Evolutionary conservation across 805 yeast genomes (phyloP).

Genomic region (Cyberlindnera xishuangbannaensis): DNA sequence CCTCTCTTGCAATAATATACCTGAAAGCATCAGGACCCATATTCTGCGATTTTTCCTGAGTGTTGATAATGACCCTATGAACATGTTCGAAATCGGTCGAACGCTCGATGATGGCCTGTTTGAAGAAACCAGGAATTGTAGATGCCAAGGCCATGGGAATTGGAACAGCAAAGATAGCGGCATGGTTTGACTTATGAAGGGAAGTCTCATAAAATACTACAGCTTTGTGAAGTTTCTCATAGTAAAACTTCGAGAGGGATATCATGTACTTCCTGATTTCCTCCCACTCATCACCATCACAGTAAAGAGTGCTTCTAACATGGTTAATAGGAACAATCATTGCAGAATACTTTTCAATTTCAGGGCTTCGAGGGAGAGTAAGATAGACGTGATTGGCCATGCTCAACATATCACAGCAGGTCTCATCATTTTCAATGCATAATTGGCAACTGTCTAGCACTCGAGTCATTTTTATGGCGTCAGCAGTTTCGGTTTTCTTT

Average conservation of each 20-base stretch:
- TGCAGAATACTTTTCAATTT: constrained; percentile 28
- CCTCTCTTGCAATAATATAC: constrained; percentile 37
- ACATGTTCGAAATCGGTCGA: constrained; percentile 36
- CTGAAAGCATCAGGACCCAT: constrained; percentile 26
- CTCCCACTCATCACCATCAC: constrained; percentile 38
- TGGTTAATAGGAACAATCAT: constrained; percentile 40
- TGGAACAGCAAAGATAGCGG: constrained; percentile 39
- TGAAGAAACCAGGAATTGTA: constrained; percentile 36
- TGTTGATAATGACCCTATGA: constrained; percentile 33
- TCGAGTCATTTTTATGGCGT: constrained; percentile 25
- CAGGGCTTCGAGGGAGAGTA: constrained; percentile 35
- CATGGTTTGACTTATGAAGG: constrained; percentile 29
- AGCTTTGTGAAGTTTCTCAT: constrained; percentile 25
- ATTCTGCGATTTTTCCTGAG: constrained; percentile 23
- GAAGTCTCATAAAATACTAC: constrained; percentile 44
- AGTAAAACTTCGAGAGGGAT: constrained; percentile 35
- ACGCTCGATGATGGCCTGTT: constrained; percentile 32
- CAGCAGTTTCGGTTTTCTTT: constrained; percentile 23
- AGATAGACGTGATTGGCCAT: constrained; percentile 34
- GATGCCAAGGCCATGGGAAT: constrained; percentile 28
- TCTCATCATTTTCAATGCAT: constrained; percentile 28
- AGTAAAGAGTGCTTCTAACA: constrained; percentile 31
- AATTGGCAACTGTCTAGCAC: constrained; percentile 32
- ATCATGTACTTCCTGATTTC: constrained; percentile 40
- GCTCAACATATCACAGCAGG: constrained; percentile 28